A percentile compares a stretch with the other conserved stretches of the same genome.
These are phyloP conservation scores for Sporothrix dimorphospora DNA, from an alignment of 2,329 filamentous ascomycete genomes.

Conservation along the genomic window DNA sequence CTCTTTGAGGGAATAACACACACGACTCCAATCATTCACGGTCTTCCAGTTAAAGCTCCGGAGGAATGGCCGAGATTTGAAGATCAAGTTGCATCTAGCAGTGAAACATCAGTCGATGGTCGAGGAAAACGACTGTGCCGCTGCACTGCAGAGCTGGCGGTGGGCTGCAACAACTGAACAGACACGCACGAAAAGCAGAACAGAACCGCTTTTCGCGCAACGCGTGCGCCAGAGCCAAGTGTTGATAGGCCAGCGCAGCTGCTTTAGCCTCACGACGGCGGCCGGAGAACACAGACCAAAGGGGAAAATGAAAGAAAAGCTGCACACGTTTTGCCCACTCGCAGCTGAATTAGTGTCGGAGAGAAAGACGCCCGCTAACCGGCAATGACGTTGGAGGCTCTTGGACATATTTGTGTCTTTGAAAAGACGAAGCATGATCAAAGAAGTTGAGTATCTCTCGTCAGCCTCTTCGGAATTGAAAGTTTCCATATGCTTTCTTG, in stretches of 20 bases:
- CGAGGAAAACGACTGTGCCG: neutral
- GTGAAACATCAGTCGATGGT: neutral
- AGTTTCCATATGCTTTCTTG: neutral
- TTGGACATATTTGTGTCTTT: neutral
- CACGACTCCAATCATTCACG: neutral
- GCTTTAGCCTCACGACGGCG: constrained; percentile 10
- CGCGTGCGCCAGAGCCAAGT: constrained; percentile 13
- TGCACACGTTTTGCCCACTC: neutral
- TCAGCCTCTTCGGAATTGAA: neutral
- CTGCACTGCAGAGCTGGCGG: neutral
- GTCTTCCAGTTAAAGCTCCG: neutral
- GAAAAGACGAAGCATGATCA: neutral
- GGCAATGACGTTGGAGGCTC: neutral
- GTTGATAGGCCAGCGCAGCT: constrained; percentile 14
- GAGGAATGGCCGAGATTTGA: neutral
- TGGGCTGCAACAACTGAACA: neutral
- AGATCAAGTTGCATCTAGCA: neutral
- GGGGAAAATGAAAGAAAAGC: neutral
- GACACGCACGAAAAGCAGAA: too few species aligned
- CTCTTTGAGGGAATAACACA: constrained; percentile 9
- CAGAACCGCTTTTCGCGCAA: neutral
- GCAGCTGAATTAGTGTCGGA: neutral
- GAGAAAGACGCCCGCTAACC: neutral
- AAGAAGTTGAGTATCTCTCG: neutral
- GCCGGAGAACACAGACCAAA: neutral